Evolutionary conservation across 2,329 filamentous ascomycete species (phyloP), one percentile per base, ranked within the genome.

Genomic region (Orbilia blumenaviensis): DNA sequence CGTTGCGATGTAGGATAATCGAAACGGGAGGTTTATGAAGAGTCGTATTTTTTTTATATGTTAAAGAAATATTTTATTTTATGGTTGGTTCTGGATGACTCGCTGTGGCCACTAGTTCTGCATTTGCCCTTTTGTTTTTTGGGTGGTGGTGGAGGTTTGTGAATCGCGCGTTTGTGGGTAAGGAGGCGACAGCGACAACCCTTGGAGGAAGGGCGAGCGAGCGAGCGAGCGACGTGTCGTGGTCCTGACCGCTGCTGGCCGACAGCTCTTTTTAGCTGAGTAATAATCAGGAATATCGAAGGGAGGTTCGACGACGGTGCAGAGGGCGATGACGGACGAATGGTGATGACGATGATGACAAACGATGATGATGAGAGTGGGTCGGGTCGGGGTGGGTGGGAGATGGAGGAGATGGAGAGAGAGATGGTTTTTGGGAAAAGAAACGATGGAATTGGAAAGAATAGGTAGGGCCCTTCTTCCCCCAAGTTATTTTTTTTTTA

Each of bases 181-280:
- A 61, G 46, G 46, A 56, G 56, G 54, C 34, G 44, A 62, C 56
- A 54, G 16, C 16, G 50, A 36, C 32, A n/a, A n/a, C n/a, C n/a
- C 50, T 44, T 14, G 44, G 34, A 25, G 23, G 2, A n/a, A n/a
- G n/a, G n/a, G n/a, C n/a, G n/a, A n/a, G n/a, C n/a, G n/a, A n/a
- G n/a, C n/a, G n/a, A n/a, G n/a, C n/a, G 52, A 56, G 56, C 16
- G 44, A 56, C 66, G 66, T 63, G 66, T 71, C 41, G 32, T 23
- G 25, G 23, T 12, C 16, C 16, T 32, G 50, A 56, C 16, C 16
- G 18, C 18, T 27, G 34, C 4, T 36, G 18, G 23, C 12, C 6
- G 18, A 34, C 18, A 48, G 32, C 8, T 16, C n/a, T n/a, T n/a
- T n/a, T 34, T 27, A 23, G 7, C 16, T 3, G 18, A 14, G 52